phyloP scores from a whole-genome alignment of 345 rosid species.

The Eucalyptus dawsonii region DNA sequence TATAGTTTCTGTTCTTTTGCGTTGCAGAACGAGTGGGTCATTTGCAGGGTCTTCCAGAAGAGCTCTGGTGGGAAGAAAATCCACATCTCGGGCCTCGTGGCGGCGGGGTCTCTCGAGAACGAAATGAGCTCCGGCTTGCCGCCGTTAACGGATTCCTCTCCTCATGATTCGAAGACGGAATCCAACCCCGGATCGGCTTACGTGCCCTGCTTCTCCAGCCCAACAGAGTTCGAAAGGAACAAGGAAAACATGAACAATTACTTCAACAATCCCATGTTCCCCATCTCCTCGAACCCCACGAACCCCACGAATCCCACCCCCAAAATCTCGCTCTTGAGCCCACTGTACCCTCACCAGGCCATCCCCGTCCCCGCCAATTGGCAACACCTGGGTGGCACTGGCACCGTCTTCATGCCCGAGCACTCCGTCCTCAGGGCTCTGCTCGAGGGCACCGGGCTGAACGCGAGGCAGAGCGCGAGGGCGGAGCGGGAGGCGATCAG shows the following conservation, averaged over 20 bases:
- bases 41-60: slow-evolving; percentile 82
- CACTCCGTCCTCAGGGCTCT: slow-evolving; percentile 33
- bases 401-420: slow-evolving; percentile 20
- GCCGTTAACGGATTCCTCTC: slow-evolving; percentile 53
- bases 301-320: background rate
- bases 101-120: slow-evolving; percentile 22
- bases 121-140: slow-evolving; percentile 37
- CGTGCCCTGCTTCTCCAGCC: slow-evolving; percentile 85
- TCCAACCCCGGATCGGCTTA: slow-evolving; percentile 16
- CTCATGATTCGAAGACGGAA: slow-evolving; percentile 11
- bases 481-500: slow-evolving; percentile 13
- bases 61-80: slow-evolving; percentile 55
- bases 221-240: slow-evolving; percentile 14
- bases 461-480: slow-evolving; percentile 14
- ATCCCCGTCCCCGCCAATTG: slow-evolving; percentile 2
- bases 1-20: background rate
- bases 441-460: slow-evolving; percentile 22
- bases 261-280: slow-evolving; percentile 17
- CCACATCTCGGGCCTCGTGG: slow-evolving; percentile 34
- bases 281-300: background rate
- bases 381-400: slow-evolving; percentile 11
- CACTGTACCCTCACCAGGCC: slow-evolving; percentile 20
- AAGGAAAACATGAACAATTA: slow-evolving; percentile 2
- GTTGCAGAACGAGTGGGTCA: slow-evolving; percentile 87
- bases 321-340: slow-evolving; percentile 13